These are phyloP conservation scores for Vaccinium macrocarpon DNA, from an alignment of 148 eudicot species.

Conservation along the genomic window DNA sequence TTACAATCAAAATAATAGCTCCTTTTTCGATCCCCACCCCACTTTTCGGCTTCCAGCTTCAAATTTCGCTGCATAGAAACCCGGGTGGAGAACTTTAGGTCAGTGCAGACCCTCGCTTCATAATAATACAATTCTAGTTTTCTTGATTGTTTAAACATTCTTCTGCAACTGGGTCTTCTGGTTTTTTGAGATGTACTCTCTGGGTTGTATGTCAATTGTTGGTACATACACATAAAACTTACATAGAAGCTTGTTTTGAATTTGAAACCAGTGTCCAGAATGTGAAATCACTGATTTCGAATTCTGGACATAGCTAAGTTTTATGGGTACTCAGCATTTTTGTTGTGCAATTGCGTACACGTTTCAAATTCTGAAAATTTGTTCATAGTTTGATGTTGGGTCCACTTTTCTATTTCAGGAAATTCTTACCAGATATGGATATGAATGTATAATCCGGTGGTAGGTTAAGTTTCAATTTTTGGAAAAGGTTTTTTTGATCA, in stretches of 20 bases:
- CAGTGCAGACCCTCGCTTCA: neutral
- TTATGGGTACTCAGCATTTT: no score
- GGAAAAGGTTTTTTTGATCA: neutral
- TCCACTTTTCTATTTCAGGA: conserved; percentile 16
- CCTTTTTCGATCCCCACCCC: neutral
- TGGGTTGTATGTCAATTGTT: neutral
- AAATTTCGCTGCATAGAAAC: neutral
- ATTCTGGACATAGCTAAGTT: no score
- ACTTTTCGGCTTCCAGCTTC: neutral
- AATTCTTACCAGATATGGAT: neutral
- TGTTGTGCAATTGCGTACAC: no score
- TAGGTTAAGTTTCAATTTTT: neutral
- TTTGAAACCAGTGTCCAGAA: no score
- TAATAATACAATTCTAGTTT: neutral
- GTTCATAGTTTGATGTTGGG: neutral
- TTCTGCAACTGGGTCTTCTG: conserved; percentile 12
- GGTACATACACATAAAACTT: no score
- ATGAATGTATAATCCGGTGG: conserved; percentile 3
- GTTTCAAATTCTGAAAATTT: neutral
- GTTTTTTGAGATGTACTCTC: neutral
- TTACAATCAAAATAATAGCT: neutral
- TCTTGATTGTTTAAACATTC: neutral
- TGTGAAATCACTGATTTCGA: no score
- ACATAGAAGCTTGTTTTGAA: no score
- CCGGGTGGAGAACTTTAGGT: neutral